Evolutionary conservation across 805 yeast genomes (phyloP).

Genomic region (Candida stauntonica): DNA sequence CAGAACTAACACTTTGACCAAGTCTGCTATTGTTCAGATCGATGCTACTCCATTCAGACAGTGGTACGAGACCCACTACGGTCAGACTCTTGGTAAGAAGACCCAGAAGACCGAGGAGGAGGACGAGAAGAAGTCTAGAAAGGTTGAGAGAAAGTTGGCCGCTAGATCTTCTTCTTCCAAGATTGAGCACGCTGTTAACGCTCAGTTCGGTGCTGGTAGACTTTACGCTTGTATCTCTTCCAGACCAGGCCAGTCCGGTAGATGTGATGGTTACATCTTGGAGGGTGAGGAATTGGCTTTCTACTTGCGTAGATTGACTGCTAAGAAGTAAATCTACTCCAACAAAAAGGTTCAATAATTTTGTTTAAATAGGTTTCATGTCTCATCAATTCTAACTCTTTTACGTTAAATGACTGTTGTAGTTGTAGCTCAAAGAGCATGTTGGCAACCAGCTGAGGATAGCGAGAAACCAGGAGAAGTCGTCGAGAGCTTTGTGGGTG

Average conservation of each 20-base stretch:
- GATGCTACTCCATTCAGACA: slow-evolving; percentile 99
- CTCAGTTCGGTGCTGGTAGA: slow-evolving; percentile 99
- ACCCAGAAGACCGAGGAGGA: slow-evolving; percentile 50
- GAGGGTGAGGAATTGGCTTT: slow-evolving; percentile 99
- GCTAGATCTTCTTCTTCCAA: slow-evolving; percentile 81
- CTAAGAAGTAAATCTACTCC: slow-evolving; percentile 75
- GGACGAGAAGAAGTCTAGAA: slow-evolving; percentile 63
- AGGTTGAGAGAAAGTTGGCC: slow-evolving; percentile 89
- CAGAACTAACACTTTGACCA: slow-evolving; percentile 99
- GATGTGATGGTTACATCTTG: slow-evolving; percentile 99
- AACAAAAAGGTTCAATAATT: slow-evolving; percentile 13
- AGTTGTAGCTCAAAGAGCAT: no score
- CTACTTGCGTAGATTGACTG: slow-evolving; percentile 99
- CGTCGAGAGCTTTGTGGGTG: no score
- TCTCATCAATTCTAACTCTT: slow-evolving; percentile 25
- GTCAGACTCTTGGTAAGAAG: slow-evolving; percentile 89
- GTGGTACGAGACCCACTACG: slow-evolving; percentile 99
- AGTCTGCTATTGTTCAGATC: slow-evolving; percentile 97
- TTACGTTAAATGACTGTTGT: slow-evolving; percentile 17
- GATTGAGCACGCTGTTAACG: slow-evolving; percentile 85
- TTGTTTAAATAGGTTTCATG: slow-evolving; percentile 20
- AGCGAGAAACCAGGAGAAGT: neutral
- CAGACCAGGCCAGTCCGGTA: slow-evolving; percentile 99
- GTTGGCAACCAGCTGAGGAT: no score
- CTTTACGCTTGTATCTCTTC: slow-evolving; percentile 98